phyloP scores from a whole-genome alignment of 208 protist species.

The Acanthamoeba healyi region DNA sequence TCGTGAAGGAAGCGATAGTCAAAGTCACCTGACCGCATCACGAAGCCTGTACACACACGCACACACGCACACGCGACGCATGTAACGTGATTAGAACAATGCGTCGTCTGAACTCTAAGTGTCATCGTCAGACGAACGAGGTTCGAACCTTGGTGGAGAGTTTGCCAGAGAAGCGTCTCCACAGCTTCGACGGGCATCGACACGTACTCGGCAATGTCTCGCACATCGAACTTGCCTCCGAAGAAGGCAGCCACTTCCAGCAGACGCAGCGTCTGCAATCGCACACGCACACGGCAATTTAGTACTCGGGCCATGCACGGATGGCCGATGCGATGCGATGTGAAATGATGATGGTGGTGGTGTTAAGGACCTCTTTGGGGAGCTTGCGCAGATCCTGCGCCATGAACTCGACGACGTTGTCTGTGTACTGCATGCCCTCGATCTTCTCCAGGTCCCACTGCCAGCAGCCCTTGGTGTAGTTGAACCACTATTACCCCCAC shows the following conservation, averaged over 20 bases:
- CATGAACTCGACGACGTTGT: slow-evolving; percentile 74
- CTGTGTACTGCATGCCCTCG: slow-evolving; percentile 61
- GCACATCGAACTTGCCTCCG: slow-evolving; percentile 52
- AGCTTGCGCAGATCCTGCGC: slow-evolving; percentile 65
- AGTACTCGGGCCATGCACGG: no score
- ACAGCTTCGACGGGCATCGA: not conserved
- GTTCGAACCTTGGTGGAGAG: not conserved
- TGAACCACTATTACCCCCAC: not conserved
- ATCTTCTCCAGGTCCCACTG: slow-evolving; percentile 68
- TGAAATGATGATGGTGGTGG: no score
- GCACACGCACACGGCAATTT: not conserved
- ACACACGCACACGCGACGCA: no score
- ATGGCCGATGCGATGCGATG: no score
- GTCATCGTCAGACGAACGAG: not conserved
- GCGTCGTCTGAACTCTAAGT: not conserved
- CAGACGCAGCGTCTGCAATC: not conserved
- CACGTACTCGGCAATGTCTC: slow-evolving; percentile 43
- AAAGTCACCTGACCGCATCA: slow-evolving; percentile 56
- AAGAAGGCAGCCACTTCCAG: slow-evolving; percentile 62
- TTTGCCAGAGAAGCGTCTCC: slow-evolving; percentile 27
- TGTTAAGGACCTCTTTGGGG: not conserved
- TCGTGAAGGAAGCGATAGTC: slow-evolving; percentile 71
- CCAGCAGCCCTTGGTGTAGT: slow-evolving; percentile 37
- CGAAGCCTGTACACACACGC: slow-evolving; percentile 20
- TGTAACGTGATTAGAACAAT: no score